These are phyloP conservation scores for Colletotrichum theobromicola DNA, from an alignment of 2,329 filamentous ascomycete species.

Conservation along the genomic window DNA sequence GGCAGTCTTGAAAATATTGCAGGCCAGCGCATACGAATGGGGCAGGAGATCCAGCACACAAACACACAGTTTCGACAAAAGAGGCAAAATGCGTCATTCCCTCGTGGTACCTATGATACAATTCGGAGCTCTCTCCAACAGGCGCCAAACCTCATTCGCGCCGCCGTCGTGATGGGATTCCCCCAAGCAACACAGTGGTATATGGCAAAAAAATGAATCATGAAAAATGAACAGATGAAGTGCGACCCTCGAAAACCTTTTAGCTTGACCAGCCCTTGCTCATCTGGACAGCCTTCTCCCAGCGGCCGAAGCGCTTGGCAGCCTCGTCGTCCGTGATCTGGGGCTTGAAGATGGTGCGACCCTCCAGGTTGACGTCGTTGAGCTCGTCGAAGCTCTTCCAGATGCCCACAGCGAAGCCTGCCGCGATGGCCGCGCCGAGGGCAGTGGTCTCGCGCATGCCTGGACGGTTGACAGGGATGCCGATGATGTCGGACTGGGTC, in stretches of 20 bases:
- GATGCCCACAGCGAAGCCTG: slow-evolving; percentile 76
- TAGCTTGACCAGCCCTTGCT: slow-evolving; percentile 70
- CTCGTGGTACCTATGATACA: slow-evolving; percentile 19
- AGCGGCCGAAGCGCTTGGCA: slow-evolving; percentile 68
- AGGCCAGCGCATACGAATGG: neutral
- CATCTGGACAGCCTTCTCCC: slow-evolving; percentile 82
- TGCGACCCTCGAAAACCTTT: neutral
- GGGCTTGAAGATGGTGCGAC: slow-evolving; percentile 72
- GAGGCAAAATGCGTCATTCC: slow-evolving; percentile 11
- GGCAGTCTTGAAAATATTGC: neutral
- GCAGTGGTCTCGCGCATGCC: slow-evolving; percentile 86
- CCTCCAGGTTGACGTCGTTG: slow-evolving; percentile 72
- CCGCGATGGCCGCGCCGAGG: slow-evolving; percentile 81
- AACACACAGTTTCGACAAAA: neutral
- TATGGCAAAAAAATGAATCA: slow-evolving; percentile 4
- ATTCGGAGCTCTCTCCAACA: neutral
- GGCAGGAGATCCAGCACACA: neutral
- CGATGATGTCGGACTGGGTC: slow-evolving; percentile 82
- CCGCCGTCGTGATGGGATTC: slow-evolving; percentile 12
- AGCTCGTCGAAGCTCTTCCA: slow-evolving; percentile 79
- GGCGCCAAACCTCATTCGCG: neutral
- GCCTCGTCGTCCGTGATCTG: slow-evolving; percentile 65
- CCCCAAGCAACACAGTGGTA: slow-evolving; percentile 20
- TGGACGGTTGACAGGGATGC: slow-evolving; percentile 79
- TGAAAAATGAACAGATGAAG: neutral